Evolutionary conservation across 2,329 filamentous ascomycete genomes (phyloP), one percentile per base, ranked within the genome.

Genomic region (Hymenoscyphus salicellus): DNA sequence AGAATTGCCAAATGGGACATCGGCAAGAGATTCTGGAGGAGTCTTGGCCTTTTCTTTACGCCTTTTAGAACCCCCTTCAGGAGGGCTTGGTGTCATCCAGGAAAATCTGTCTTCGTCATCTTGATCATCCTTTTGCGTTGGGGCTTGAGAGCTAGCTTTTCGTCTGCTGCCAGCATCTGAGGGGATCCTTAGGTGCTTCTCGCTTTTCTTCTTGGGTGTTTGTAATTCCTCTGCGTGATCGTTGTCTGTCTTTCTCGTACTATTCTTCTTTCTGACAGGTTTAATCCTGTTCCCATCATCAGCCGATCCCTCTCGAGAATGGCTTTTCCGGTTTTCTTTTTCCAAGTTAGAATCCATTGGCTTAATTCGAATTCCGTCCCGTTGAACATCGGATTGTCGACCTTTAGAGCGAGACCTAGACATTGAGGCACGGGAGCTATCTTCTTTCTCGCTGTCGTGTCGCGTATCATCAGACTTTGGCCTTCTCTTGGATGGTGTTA

Each of bases 1-100:
- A 20, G 86, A 89, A 67, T 84, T 84, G 5, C 86, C 86, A 72
- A 88, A 83, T 0, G 86, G 86, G 58, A 89, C 84, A 43, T 88
- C 85, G 17, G 84, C 84, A 38, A 88, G 72, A 2, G 84, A 83
- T 68, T 85, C 70, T 14, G 70, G 58, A 5, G 68, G 66, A 26
- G 70, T 71, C 32, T 57, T 66, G 30, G 70, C 70, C 61, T 69
- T 74, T 38, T 68, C 60, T 52, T 65, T 63, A 17, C 63, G 64
- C 49, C 67, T 65, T 62, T 66, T 71, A 4, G 66, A 66, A 33
- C 64, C 67, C 32, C 64, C 68, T 38, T 68, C 63, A 16, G 70
- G 66, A 11, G 66, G 70, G 56, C 66, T 72, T 20, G 72, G 70
- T 16, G 68, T 68, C n/a, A 63, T 60, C n/a, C 52, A 67, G n/a